phyloP scores from a whole-genome alignment of 306 rosid genomes.

The Arachis stenosperma region DNA sequence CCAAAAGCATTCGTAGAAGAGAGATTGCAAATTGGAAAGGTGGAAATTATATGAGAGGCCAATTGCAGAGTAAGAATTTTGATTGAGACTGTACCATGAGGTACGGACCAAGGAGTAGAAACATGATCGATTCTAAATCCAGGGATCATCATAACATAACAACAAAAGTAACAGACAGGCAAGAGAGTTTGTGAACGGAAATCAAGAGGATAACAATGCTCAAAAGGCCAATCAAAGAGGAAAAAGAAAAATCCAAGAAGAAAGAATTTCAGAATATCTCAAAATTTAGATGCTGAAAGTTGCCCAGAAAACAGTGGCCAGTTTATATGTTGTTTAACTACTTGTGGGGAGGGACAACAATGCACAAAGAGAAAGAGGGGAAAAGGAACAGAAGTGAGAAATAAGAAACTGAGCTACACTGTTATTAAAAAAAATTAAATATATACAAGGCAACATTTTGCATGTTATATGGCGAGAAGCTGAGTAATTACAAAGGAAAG shows the following conservation, averaged over 20 bases:
- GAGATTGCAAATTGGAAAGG: slow-evolving; percentile 75
- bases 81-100: slow-evolving; percentile 66
- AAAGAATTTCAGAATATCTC: slow-evolving; percentile 57
- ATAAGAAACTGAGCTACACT: slow-evolving; percentile 55
- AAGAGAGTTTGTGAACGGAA: slow-evolving; percentile 61
- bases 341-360: slow-evolving; percentile 51
- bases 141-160: slow-evolving; percentile 53
- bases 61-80: slow-evolving; percentile 69
- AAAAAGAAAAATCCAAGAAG: slow-evolving; percentile 32
- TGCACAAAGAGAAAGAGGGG: slow-evolving; percentile 45
- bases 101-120: slow-evolving; percentile 65
- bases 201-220: slow-evolving; percentile 61
- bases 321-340: slow-evolving; percentile 59
- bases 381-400: slow-evolving; percentile 46
- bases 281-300: slow-evolving; percentile 49
- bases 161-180: slow-evolving; percentile 57
- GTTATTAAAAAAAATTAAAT: neutral
- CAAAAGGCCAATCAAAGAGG: slow-evolving; percentile 53
- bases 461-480: neutral
- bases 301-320: slow-evolving; percentile 49
- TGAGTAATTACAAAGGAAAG: neutral
- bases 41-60: slow-evolving; percentile 77
- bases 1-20: slow-evolving; percentile 74
- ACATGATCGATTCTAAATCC: slow-evolving; percentile 56
- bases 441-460: neutral